Evolutionary conservation across 192 early-diverging fungal genomes (phyloP).

Genomic region (Backusella psychrophila): DNA sequence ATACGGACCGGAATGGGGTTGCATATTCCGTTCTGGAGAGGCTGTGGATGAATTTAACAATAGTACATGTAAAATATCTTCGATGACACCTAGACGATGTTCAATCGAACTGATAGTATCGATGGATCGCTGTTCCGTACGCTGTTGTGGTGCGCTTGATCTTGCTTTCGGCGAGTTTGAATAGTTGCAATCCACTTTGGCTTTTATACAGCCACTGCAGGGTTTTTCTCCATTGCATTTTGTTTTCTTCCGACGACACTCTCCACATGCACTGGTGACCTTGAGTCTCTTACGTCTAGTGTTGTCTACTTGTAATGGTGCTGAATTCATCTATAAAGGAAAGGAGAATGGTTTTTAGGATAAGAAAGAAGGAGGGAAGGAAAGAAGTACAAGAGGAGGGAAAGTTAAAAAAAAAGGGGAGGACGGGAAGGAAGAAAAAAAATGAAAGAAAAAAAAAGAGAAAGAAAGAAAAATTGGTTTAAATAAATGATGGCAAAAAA

Average conservation of each 20-base stretch:
- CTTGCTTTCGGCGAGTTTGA: conserved; percentile 19
- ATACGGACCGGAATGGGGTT: conserved; percentile 19
- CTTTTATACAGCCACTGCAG: conserved; percentile 21
- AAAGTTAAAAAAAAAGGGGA: conserved; percentile 1
- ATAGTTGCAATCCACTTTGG: conserved; percentile 18
- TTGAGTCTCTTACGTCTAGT: conserved; percentile 26
- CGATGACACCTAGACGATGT: conserved; percentile 13
- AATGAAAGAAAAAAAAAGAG: neutral
- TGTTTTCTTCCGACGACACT: conserved; percentile 27
- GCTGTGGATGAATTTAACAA: conserved; percentile 9
- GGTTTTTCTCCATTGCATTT: conserved; percentile 29
- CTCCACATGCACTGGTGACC: conserved; percentile 21
- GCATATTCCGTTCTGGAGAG: conserved; percentile 9
- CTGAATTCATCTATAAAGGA: neutral
- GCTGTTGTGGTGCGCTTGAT: neutral
- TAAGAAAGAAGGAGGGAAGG: neutral
- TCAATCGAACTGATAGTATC: conserved; percentile 21
- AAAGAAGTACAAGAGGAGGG: neutral
- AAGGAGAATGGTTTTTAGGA: neutral
- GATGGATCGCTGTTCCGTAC: conserved; percentile 6
- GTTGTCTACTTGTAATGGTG: conserved; percentile 3
- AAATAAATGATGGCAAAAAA: conserved; percentile 7
- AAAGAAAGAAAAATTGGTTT: neutral
- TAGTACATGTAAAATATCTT: conserved; percentile 18
- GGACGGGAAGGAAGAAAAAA: neutral